These are phyloP conservation scores for Acarospora socialis DNA, from an alignment of 2,329 filamentous ascomycete genomes.

Conservation along the genomic window DNA sequence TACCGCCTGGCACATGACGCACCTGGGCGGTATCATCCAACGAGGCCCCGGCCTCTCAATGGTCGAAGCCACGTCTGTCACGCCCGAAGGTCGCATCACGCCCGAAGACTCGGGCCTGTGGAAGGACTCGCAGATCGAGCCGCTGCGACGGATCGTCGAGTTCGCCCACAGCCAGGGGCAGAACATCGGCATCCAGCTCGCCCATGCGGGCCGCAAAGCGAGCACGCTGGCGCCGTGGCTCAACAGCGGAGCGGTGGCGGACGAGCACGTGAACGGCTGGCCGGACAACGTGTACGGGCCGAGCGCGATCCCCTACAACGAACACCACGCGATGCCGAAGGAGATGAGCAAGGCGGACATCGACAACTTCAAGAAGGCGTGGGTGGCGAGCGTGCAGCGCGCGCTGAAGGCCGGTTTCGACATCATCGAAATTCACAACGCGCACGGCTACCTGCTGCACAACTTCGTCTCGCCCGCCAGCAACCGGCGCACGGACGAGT, in stretches of 20 bases:
- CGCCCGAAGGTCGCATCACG: slow-evolving; percentile 66
- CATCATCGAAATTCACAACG: slow-evolving; percentile 65
- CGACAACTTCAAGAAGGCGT: slow-evolving; percentile 46
- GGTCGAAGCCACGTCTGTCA: slow-evolving; percentile 65
- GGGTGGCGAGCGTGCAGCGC: slow-evolving; percentile 42
- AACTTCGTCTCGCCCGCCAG: slow-evolving; percentile 53
- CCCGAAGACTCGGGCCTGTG: slow-evolving; percentile 69
- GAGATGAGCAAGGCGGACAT: slow-evolving; percentile 59
- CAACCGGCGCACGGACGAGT: slow-evolving; percentile 52
- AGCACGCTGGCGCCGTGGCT: slow-evolving; percentile 44
- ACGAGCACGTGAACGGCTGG: slow-evolving; percentile 38
- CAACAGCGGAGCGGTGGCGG: slow-evolving; percentile 38
- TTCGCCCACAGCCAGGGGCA: slow-evolving; percentile 69
- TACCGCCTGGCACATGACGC: slow-evolving; percentile 69
- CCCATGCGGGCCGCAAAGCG: slow-evolving; percentile 58
- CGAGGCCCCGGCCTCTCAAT: slow-evolving; percentile 61
- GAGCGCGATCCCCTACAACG: slow-evolving; percentile 46
- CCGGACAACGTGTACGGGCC: slow-evolving; percentile 42
- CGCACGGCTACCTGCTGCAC: slow-evolving; percentile 64
- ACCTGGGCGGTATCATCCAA: slow-evolving; percentile 63
- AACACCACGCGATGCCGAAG: slow-evolving; percentile 46
- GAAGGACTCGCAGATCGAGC: slow-evolving; percentile 68
- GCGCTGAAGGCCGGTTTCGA: slow-evolving; percentile 60
- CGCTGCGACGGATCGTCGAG: slow-evolving; percentile 55
- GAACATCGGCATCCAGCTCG: slow-evolving; percentile 66